Conservation (phyloP, 371 early-diverging fungal genomes). For the Mortierella polycephala region DNA sequence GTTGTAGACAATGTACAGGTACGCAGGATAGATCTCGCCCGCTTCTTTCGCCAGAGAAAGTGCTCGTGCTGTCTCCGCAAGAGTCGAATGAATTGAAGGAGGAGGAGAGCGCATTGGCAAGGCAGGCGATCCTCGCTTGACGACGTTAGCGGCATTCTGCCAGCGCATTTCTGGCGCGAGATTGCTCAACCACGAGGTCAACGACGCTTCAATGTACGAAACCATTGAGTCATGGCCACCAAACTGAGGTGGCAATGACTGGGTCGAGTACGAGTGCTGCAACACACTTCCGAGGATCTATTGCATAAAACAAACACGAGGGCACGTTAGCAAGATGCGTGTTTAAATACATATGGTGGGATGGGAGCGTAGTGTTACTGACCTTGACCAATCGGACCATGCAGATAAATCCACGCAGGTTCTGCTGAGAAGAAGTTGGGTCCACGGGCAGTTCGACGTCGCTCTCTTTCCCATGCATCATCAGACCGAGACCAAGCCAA, state of each 20-base stretch:
- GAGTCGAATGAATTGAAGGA: neutral
- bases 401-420: constrained; percentile 42
- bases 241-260: constrained; percentile 51
- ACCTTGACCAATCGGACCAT: constrained; percentile 53
- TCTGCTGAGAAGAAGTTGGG: constrained; percentile 16
- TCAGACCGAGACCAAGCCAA: constrained; percentile 48
- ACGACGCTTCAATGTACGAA: constrained; percentile 50
- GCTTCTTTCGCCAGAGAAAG: constrained; percentile 18
- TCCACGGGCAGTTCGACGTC: constrained; percentile 47
- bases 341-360: neutral
- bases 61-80: constrained; percentile 13
- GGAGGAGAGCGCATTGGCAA: constrained; percentile 29
- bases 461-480: constrained; percentile 54
- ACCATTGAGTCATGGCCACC: constrained; percentile 55
- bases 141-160: constrained; percentile 29
- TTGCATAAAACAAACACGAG: neutral
- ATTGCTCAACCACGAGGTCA: constrained; percentile 57
- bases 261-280: constrained; percentile 53
- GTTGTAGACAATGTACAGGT: constrained; percentile 83
- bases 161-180: constrained; percentile 51
- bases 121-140: constrained; percentile 25
- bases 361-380: neutral
- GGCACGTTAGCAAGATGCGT: neutral
- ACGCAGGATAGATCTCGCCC: constrained; percentile 44
- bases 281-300: constrained; percentile 49